Evolutionary conservation across 345 rosid species (phyloP).

Genomic region (Stellera chamaejasme): DNA sequence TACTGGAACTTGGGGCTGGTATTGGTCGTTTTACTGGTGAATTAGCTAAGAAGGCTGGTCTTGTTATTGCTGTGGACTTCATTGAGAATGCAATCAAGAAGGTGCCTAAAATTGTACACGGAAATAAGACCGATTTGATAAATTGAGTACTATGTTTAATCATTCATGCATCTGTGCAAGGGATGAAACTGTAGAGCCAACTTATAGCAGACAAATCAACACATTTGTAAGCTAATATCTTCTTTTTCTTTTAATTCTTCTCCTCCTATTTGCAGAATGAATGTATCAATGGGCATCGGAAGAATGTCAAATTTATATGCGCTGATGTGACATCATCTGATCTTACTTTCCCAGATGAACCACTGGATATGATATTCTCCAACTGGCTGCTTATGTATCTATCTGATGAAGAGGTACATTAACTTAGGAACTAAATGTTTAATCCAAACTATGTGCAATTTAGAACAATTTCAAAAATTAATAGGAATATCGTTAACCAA

Average conservation of each 20-base stretch:
- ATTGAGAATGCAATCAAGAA: slow-evolving; percentile 77
- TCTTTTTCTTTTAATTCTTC: slow-evolving; percentile 9
- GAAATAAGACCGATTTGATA: not conserved
- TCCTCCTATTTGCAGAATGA: slow-evolving; percentile 45
- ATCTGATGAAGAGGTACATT: slow-evolving; percentile 75
- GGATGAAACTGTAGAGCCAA: too few species aligned
- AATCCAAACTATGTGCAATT: not conserved
- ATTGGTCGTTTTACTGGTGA: slow-evolving; percentile 92
- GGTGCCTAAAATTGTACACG: slow-evolving; percentile 25
- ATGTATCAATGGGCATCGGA: slow-evolving; percentile 59
- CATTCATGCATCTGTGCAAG: slow-evolving; percentile 10
- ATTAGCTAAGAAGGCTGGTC: slow-evolving; percentile 72
- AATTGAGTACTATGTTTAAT: not conserved
- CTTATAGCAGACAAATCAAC: not conserved
- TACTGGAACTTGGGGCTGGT: slow-evolving; percentile 94
- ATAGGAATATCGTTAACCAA: too few species aligned
- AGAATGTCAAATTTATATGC: slow-evolving; percentile 76
- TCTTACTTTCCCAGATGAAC: slow-evolving; percentile 48
- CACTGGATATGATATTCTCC: slow-evolving; percentile 78
- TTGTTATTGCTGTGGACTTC: slow-evolving; percentile 76
- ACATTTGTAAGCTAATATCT: slow-evolving; percentile 2
- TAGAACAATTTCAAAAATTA: too few species aligned
- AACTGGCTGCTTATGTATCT: slow-evolving; percentile 99
- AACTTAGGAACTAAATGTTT: slow-evolving; percentile 38
- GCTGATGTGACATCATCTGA: slow-evolving; percentile 84